Evolutionary conservation across 331 rosid species (phyloP).

Genomic region (Stylosanthes scabra): DNA sequence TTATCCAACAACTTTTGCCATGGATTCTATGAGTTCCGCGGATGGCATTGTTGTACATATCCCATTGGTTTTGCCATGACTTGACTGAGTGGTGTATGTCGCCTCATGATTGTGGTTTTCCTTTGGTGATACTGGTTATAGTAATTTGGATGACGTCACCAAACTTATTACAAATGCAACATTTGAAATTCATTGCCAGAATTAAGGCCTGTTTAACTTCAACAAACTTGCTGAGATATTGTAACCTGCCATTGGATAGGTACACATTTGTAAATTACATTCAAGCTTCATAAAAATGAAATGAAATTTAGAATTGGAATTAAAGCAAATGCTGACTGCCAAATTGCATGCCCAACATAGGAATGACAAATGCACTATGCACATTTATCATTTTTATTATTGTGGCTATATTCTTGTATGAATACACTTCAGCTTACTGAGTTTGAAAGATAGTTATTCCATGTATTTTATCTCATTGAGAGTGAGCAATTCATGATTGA

Average conservation of each 20-base stretch:
- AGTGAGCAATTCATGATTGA: background rate
- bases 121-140: slow-evolving; percentile 39
- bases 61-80: slow-evolving; percentile 43
- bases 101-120: slow-evolving; percentile 47
- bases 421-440: too few relatives aligned
- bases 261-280: slow-evolving; percentile 41
- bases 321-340: slow-evolving; percentile 30
- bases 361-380: slow-evolving; percentile 26
- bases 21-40: slow-evolving; percentile 40
- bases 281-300: slow-evolving; percentile 40
- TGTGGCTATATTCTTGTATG: too few relatives aligned
- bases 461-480: too few relatives aligned
- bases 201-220: slow-evolving; percentile 39
- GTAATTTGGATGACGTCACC: slow-evolving; percentile 39
- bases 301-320: slow-evolving; percentile 33
- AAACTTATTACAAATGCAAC: slow-evolving; percentile 36
- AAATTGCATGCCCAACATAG: slow-evolving; percentile 21
- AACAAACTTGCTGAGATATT: slow-evolving; percentile 38
- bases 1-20: slow-evolving; percentile 40
- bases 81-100: slow-evolving; percentile 49
- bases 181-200: slow-evolving; percentile 44
- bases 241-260: slow-evolving; percentile 43
- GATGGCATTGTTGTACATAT: slow-evolving; percentile 49
- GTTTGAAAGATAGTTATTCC: too few relatives aligned
- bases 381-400: background rate